Evolutionary conservation across 2,329 filamentous ascomycete species (phyloP).

Genomic region (Karstenula rhodostoma): DNA sequence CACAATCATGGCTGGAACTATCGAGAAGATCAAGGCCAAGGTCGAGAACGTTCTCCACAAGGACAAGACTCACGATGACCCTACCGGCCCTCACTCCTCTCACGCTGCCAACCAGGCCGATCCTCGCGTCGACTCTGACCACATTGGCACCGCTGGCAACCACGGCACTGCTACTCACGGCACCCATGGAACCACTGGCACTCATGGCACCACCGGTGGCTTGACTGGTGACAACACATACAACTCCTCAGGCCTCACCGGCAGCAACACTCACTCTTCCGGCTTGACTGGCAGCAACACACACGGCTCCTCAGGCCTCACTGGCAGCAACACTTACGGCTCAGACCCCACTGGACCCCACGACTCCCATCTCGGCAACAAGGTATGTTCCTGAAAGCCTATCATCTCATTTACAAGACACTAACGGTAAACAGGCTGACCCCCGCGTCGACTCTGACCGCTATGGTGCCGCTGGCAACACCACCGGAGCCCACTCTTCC

Average conservation of each 20-base stretch:
- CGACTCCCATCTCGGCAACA: constrained; percentile 34
- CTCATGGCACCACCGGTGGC: constrained; percentile 13
- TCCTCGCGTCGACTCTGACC: constrained; percentile 40
- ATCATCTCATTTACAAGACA: too few relatives aligned
- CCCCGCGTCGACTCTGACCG: constrained; percentile 41
- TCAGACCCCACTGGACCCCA: constrained; percentile 43
- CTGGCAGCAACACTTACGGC: constrained; percentile 17
- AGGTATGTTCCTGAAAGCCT: too few relatives aligned
- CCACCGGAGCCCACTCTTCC: constrained; percentile 15
- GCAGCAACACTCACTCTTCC: too few relatives aligned
- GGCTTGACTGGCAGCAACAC: constrained; percentile 16
- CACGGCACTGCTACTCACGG: constrained; percentile 10
- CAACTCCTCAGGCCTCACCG: neutral
- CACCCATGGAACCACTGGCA: neutral
- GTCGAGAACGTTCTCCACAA: constrained; percentile 48
- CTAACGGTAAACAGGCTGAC: too few relatives aligned
- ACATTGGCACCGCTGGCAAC: constrained; percentile 18
- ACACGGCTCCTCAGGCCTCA: neutral
- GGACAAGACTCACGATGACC: constrained; percentile 36
- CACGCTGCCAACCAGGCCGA: constrained; percentile 41
- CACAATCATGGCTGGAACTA: constrained; percentile 36
- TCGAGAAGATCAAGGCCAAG: constrained; percentile 51
- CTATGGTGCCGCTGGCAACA: constrained; percentile 29
- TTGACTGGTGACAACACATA: constrained; percentile 1
- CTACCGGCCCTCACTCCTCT: constrained; percentile 20